Conservation (phyloP, 2,329 filamentous ascomycete species). For the Colletotrichum navitas region DNA sequence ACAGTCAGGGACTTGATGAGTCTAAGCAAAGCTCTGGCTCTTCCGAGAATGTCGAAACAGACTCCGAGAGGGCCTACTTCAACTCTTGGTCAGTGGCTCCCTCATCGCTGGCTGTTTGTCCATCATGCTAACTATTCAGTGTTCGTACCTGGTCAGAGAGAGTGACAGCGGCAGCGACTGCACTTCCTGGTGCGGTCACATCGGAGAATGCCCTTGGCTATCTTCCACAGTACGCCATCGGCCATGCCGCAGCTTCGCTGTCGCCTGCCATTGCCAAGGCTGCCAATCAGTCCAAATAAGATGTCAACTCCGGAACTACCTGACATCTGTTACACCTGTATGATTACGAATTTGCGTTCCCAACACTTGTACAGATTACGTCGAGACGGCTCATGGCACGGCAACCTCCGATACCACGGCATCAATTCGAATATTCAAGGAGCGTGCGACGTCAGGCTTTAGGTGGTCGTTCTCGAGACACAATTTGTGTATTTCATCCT, state of each 20-base stretch:
- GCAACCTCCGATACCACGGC: slow-evolving; percentile 13
- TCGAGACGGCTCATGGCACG: slow-evolving; percentile 5
- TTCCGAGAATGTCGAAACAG: slow-evolving; percentile 50
- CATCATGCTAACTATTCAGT: background rate
- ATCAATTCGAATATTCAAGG: slow-evolving; percentile 23
- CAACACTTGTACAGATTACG: slow-evolving; percentile 24
- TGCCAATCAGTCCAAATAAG: slow-evolving; percentile 46
- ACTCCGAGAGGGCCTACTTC: slow-evolving; percentile 63
- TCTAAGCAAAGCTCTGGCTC: slow-evolving; percentile 31
- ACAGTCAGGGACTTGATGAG: slow-evolving; percentile 35
- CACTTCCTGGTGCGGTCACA: slow-evolving; percentile 62
- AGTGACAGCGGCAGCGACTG: slow-evolving; percentile 61
- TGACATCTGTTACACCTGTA: slow-evolving; percentile 26
- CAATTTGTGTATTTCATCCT: slow-evolving; percentile 13
- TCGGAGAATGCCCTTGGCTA: slow-evolving; percentile 67
- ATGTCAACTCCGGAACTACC: background rate
- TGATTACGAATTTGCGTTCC: slow-evolving; percentile 18
- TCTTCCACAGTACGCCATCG: slow-evolving; percentile 63
- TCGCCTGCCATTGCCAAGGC: slow-evolving; percentile 59
- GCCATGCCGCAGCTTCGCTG: slow-evolving; percentile 65
- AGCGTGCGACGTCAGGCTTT: background rate
- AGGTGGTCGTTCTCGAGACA: slow-evolving; percentile 5
- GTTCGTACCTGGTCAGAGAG: slow-evolving; percentile 51
- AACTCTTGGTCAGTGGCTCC: slow-evolving; percentile 45
- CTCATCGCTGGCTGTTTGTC: no score